phyloP scores from a whole-genome alignment of 345 rosid species.

The Boechera retrofracta region DNA sequence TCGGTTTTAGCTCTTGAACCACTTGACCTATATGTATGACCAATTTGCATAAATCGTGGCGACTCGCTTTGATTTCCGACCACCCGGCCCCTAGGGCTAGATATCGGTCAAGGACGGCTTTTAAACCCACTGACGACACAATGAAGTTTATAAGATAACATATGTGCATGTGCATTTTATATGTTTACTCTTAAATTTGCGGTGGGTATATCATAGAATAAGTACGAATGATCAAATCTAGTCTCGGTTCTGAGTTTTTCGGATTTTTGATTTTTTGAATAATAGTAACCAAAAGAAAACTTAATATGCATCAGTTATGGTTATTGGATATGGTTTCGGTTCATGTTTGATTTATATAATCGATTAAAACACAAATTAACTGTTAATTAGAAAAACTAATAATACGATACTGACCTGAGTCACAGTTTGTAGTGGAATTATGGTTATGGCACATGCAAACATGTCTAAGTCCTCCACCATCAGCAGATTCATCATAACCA shows the following conservation, averaged over 20 bases:
- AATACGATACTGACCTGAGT: slow-evolving; percentile 52
- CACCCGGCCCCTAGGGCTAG: no score
- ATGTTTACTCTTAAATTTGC: background rate
- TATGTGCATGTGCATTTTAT: background rate
- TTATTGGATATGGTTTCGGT: background rate
- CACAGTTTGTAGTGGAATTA: slow-evolving; percentile 87
- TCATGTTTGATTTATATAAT: background rate
- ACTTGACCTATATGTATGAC: background rate
- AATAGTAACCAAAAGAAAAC: background rate
- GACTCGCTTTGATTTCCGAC: background rate
- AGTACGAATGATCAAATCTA: background rate
- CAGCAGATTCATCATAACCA: slow-evolving; percentile 60
- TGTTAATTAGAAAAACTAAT: background rate
- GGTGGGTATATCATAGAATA: background rate
- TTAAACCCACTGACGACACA: no score
- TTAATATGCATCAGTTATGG: background rate
- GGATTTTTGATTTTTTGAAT: background rate
- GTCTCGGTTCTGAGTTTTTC: no score
- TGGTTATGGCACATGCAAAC: slow-evolving; percentile 69
- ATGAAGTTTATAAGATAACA: no score
- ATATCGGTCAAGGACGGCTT: no score
- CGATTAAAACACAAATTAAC: background rate
- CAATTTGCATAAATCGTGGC: background rate
- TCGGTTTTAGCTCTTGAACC: background rate
- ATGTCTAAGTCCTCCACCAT: slow-evolving; percentile 67